Evolutionary conservation across 176 grass and related monocot genomes (phyloP).

Genomic region (Cenchrus purpureus): DNA sequence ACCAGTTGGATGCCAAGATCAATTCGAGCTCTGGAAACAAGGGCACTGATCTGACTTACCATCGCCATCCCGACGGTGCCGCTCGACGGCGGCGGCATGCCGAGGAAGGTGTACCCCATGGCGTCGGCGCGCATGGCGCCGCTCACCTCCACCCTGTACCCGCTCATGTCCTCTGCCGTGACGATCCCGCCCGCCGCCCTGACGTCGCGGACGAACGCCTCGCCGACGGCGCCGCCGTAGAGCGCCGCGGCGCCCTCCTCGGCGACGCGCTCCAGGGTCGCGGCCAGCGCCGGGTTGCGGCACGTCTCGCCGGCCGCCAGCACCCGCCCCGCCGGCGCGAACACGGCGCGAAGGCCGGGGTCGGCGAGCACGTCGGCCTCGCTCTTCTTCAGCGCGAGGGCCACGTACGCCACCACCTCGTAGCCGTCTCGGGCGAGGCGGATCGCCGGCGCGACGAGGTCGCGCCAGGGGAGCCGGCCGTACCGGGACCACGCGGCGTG

Average conservation of each 20-base stretch:
- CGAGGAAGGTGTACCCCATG: constrained; percentile 81
- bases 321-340: constrained; percentile 61
- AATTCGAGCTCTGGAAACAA: background rate
- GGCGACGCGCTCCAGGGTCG: constrained; percentile 58
- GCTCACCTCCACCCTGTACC: constrained; percentile 57
- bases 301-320: constrained; percentile 66
- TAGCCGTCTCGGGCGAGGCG: constrained; percentile 73
- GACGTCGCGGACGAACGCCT: constrained; percentile 56
- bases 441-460: constrained; percentile 75
- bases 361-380: constrained; percentile 59
- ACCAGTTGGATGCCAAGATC: background rate
- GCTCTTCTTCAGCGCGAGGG: constrained; percentile 36
- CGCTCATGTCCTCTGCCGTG: constrained; percentile 60
- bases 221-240: constrained; percentile 69
- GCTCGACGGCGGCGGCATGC: constrained; percentile 90
- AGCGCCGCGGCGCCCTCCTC: constrained; percentile 54
- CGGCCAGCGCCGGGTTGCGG: constrained; percentile 70
- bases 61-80: constrained; percentile 74
- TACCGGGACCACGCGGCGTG: constrained; percentile 74
- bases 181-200: constrained; percentile 58
- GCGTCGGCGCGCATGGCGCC: constrained; percentile 53
- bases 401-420: constrained; percentile 49
- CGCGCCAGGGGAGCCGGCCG: constrained; percentile 66
- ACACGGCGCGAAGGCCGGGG: constrained; percentile 70
- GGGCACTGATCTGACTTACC: constrained; percentile 44